These are phyloP conservation scores for Euphorbia peplus DNA, from an alignment of 345 rosid genomes.

Conservation along the genomic window DNA sequence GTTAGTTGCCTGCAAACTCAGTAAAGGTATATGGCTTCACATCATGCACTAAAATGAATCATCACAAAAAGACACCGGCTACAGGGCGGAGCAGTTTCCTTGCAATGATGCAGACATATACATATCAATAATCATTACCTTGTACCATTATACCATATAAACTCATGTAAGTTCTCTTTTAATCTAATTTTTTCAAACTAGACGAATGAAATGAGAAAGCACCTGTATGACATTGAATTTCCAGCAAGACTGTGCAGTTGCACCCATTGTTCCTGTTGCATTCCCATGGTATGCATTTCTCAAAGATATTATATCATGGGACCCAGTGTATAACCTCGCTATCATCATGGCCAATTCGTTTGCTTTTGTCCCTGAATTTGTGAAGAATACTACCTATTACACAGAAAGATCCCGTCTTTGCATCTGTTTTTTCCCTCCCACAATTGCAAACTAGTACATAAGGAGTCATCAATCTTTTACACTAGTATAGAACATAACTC, in stretches of 20 bases:
- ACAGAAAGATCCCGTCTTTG: neutral
- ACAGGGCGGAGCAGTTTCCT: no score
- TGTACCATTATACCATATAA: no score
- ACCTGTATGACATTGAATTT: constrained; percentile 91
- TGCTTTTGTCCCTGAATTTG: constrained; percentile 97
- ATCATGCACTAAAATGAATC: no score
- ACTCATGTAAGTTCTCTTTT: neutral
- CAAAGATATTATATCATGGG: constrained; percentile 77
- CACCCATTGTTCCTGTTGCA: constrained; percentile 89
- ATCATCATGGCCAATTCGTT: constrained; percentile 96
- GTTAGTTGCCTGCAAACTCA: no score
- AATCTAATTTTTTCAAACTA: no score
- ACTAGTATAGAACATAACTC: no score
- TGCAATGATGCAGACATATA: no score
- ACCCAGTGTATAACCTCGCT: constrained; percentile 80
- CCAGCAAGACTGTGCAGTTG: constrained; percentile 79
- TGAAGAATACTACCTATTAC: constrained; percentile 80
- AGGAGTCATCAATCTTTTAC: neutral
- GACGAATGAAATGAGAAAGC: neutral
- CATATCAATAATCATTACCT: no score
- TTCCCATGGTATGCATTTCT: constrained; percentile 94
- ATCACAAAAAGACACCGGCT: no score
- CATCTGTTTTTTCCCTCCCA: no score
- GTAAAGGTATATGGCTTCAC: no score
- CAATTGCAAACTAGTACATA: neutral